phyloP scores from a whole-genome alignment of 2,329 filamentous ascomycete genomes.

The Cladophialophora bantiana region DNA sequence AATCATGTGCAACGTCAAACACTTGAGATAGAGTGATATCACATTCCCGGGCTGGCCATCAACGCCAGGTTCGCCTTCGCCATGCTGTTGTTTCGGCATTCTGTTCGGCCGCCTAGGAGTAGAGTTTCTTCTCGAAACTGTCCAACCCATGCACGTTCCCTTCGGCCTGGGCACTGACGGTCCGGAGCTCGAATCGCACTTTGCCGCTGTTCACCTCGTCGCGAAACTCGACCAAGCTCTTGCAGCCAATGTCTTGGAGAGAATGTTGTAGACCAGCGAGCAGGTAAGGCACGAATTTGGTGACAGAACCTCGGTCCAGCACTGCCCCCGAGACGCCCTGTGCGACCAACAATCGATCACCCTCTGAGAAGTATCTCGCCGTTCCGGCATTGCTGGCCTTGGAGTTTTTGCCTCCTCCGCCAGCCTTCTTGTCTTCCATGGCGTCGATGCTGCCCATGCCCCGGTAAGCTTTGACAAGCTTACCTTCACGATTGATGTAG shows the following conservation, averaged over 20 bases:
- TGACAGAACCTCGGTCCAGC: slow-evolving; percentile 72
- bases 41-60: not conserved
- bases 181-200: slow-evolving; percentile 92
- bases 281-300: slow-evolving; percentile 95
- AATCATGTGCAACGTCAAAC: slow-evolving; percentile 19
- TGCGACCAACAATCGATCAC: slow-evolving; percentile 90
- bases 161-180: slow-evolving; percentile 92
- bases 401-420: slow-evolving; percentile 70
- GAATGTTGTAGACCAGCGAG: slow-evolving; percentile 96
- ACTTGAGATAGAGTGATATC: not conserved
- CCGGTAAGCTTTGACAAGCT: slow-evolving; percentile 98
- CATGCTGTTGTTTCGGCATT: slow-evolving; percentile 9
- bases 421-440: slow-evolving; percentile 99
- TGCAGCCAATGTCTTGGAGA: slow-evolving; percentile 90
- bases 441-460: slow-evolving; percentile 99
- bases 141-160: slow-evolving; percentile 96
- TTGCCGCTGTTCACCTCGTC: slow-evolving; percentile 74
- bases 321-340: slow-evolving; percentile 87
- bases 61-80: slow-evolving; percentile 23
- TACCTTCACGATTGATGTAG: slow-evolving; percentile 93
- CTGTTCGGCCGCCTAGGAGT: slow-evolving; percentile 68
- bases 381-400: slow-evolving; percentile 88
- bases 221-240: slow-evolving; percentile 79
- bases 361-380: slow-evolving; percentile 97
- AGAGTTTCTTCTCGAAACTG: slow-evolving; percentile 99